Conservation (phyloP, 2,329 filamentous ascomycete genomes). For the Aspergillus arachidicola region DNA sequence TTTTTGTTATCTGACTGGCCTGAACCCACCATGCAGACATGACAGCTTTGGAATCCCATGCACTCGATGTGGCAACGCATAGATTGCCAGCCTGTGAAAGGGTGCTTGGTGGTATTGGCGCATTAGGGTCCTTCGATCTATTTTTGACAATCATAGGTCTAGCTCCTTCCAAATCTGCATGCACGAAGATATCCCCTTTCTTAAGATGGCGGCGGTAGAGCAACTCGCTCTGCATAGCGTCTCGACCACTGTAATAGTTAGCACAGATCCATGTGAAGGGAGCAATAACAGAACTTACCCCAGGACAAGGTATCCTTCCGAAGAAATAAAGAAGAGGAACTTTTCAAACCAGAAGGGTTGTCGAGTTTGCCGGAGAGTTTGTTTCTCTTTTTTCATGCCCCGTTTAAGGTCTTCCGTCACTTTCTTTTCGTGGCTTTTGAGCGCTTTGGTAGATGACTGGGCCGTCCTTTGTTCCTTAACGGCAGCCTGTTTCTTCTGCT, state of each 20-base stretch:
- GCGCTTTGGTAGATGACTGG: constrained; percentile 75
- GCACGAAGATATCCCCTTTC: constrained; percentile 88
- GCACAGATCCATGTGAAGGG: constrained; percentile 1
- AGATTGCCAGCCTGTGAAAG: constrained; percentile 86
- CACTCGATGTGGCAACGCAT: constrained; percentile 80
- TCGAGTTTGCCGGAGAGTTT: constrained; percentile 78
- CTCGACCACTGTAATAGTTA: constrained; percentile 62
- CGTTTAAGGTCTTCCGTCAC: constrained; percentile 84
- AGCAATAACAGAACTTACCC: constrained; percentile 48
- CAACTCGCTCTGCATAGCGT: constrained; percentile 86
- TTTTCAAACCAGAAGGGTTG: constrained; percentile 96
- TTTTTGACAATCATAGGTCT: constrained; percentile 90
- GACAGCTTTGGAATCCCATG: constrained; percentile 94
- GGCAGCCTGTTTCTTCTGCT: constrained; percentile 80
- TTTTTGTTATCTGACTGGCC: constrained; percentile 87
- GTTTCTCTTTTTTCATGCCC: constrained; percentile 87
- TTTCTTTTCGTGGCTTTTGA: constrained; percentile 89
- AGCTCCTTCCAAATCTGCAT: constrained; percentile 85
- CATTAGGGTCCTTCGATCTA: constrained; percentile 72
- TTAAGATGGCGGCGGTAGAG: constrained; percentile 85
- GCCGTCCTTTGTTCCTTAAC: constrained; percentile 86
- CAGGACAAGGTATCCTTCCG: constrained; percentile 90
- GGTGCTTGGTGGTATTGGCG: constrained; percentile 88
- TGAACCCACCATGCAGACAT: constrained; percentile 98
- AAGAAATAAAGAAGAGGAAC: constrained; percentile 92